Conservation (phyloP, 73 alveolate genomes). For the Tetrahymena elliotti region DNA sequence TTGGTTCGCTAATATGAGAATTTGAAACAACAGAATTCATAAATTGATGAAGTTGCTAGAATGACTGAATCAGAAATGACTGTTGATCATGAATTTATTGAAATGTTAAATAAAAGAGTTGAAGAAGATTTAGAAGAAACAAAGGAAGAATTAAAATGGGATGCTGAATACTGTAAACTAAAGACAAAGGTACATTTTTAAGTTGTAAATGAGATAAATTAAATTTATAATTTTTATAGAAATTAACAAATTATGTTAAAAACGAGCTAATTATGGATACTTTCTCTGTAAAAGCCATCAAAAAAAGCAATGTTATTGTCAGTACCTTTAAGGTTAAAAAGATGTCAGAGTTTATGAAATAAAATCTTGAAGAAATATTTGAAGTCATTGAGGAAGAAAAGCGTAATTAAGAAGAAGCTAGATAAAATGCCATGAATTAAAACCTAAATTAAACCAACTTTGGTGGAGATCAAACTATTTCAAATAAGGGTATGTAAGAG, state of each 20-base stretch:
- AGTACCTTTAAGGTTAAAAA: conserved; percentile 79
- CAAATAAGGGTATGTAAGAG: not conserved
- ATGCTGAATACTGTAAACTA: conserved; percentile 59
- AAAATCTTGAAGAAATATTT: conserved; percentile 28
- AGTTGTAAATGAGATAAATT: not conserved
- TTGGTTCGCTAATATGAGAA: conserved; percentile 62
- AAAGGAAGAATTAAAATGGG: conserved; percentile 84
- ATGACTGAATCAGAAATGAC: conserved; percentile 65
- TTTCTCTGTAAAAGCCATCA: conserved; percentile 72
- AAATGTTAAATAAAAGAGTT: conserved; percentile 62
- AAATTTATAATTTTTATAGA: not conserved
- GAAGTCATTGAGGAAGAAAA: conserved; percentile 58
- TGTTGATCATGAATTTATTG: conserved; percentile 77
- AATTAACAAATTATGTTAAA: conserved; percentile 1
- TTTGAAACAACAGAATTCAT: conserved; percentile 29
- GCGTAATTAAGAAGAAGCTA: conserved; percentile 22
- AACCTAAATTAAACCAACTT: not conserved
- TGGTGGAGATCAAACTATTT: not conserved
- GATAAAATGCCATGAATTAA: not conserved
- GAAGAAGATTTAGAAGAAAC: conserved; percentile 60
- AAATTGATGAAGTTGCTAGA: conserved; percentile 43
- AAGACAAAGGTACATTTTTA: conserved; percentile 50
- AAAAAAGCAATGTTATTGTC: conserved; percentile 47
- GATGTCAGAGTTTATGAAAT: conserved; percentile 50
- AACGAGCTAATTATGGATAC: conserved; percentile 66